A percentile compares a stretch with the other conserved stretches of the same genome.
Evolutionary conservation across 768 basidiomycete genomes (phyloP).

Genomic region (Kwoniella pini): DNA sequence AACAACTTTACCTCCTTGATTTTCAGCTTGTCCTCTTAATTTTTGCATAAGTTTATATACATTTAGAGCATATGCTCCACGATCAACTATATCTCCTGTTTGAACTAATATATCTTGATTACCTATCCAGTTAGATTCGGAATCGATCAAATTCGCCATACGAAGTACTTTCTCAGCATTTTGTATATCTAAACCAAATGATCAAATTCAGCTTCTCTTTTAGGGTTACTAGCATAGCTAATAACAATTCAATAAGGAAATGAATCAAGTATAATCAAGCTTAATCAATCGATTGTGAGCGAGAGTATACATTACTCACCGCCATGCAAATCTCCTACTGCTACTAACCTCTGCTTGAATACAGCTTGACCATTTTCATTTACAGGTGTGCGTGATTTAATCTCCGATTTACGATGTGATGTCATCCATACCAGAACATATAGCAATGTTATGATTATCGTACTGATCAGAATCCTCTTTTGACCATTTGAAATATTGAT

Average conservation of each 20-base stretch:
- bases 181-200: conserved; percentile 65
- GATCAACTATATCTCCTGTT: conserved; percentile 91
- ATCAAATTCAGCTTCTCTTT: no score
- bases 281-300: no score
- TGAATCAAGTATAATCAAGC: no score
- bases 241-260: no score
- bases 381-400: neutral
- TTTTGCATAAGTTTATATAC: conserved; percentile 81
- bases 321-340: conserved; percentile 90
- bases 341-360: conserved; percentile 61
- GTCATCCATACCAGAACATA: conserved; percentile 10
- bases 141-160: conserved; percentile 75
- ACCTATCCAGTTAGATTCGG: conserved; percentile 75
- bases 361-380: neutral
- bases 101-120: conserved; percentile 84
- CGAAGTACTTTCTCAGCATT: conserved; percentile 78
- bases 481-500: conserved; percentile 10
- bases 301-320: conserved; percentile 25
- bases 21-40: conserved; percentile 71
- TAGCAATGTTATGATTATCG: neutral
- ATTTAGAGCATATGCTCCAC: conserved; percentile 57
- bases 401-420: neutral
- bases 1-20: conserved; percentile 70
- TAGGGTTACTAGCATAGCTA: no score
- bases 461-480: neutral